These are phyloP conservation scores for Aspergillus funiculosus DNA, from an alignment of 495 filamentous ascomycete genomes.

Conservation along the genomic window DNA sequence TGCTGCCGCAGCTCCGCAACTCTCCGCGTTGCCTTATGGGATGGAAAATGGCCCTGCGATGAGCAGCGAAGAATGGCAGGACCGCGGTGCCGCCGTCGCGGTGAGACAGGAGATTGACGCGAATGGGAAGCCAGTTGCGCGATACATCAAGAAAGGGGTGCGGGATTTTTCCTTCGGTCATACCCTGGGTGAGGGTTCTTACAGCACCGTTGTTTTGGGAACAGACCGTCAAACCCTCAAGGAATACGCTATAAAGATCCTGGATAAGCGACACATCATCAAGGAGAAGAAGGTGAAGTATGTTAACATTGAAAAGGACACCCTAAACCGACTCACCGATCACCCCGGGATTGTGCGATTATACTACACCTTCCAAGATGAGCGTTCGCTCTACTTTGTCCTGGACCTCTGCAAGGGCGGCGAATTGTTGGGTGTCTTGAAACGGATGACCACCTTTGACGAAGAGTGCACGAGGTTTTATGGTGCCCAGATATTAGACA, in stretches of 20 bases:
- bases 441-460: constrained; percentile 90
- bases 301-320: constrained; percentile 99
- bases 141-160: constrained; percentile 91
- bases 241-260: constrained; percentile 97
- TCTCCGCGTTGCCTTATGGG: constrained; percentile 50
- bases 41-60: constrained; percentile 58
- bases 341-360: constrained; percentile 95
- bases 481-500: constrained; percentile 90
- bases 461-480: constrained; percentile 95
- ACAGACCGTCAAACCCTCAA: constrained; percentile 93
- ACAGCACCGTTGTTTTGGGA: constrained; percentile 92
- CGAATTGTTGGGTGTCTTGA: constrained; percentile 86
- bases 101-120: constrained; percentile 73
- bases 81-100: constrained; percentile 78
- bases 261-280: constrained; percentile 99
- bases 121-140: constrained; percentile 73
- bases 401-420: constrained; percentile 90
- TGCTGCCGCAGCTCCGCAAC: constrained; percentile 51
- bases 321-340: constrained; percentile 89
- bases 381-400: constrained; percentile 92
- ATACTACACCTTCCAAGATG: constrained; percentile 99
- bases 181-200: constrained; percentile 92
- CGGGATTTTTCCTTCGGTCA: constrained; percentile 94
- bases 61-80: constrained; percentile 92
- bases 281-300: constrained; percentile 99